Percentiles rank a stretch among this genome's conserved stretches.
These are phyloP conservation scores for Bonia amplexicaulis DNA, from an alignment of 176 grass and related monocot genomes.

Conservation along the genomic window DNA sequence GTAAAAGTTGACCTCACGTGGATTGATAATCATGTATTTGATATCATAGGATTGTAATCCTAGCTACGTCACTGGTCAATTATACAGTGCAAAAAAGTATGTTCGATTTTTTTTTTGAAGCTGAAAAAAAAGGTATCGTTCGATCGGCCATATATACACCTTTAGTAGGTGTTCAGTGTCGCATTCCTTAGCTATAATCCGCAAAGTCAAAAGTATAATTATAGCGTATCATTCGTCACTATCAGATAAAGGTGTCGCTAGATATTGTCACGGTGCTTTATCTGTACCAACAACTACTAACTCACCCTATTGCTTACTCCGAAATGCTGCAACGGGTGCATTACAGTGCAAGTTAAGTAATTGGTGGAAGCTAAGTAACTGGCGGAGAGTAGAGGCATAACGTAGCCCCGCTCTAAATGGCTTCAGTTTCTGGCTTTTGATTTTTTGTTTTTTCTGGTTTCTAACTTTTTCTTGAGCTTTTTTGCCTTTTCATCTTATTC, in stretches of 20 bases:
- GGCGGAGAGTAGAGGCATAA: neutral
- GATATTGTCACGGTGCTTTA: neutral
- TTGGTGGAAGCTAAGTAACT: constrained; percentile 11
- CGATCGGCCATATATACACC: neutral
- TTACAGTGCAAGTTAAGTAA: constrained; percentile 29
- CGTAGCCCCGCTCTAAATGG: neutral
- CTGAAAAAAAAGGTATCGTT: neutral
- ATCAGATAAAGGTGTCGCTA: neutral
- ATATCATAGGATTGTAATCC: no score
- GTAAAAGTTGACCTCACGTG: no score
- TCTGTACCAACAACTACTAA: neutral
- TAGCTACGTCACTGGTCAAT: no score
- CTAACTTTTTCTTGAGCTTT: no score
- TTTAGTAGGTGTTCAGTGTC: neutral
- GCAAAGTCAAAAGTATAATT: neutral
- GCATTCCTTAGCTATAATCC: neutral
- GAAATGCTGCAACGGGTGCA: constrained; percentile 1
- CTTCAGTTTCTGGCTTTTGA: no score
- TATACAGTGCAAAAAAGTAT: neutral
- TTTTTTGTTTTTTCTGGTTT: no score
- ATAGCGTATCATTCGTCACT: neutral
- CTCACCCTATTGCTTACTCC: constrained; percentile 13
- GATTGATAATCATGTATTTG: no score
- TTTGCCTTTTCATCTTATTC: no score
- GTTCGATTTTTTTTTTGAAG: no score